Evolutionary conservation across 305 asterid species (phyloP), one percentile per base, ranked within the genome.

Genomic region (Fraxinus nigra): DNA sequence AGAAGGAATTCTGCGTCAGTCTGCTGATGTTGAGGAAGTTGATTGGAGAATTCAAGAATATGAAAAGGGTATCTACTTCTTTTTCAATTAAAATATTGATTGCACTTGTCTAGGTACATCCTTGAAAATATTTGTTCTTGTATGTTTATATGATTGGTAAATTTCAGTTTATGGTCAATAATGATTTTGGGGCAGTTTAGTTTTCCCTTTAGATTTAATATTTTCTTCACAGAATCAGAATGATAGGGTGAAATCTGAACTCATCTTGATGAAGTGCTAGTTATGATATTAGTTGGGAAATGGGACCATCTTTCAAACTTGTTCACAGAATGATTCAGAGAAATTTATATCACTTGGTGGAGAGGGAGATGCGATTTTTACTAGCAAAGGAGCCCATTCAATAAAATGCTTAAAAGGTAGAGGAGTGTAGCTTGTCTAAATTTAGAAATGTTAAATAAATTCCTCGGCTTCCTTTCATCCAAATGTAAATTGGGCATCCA

Each of bases 11-110:
- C 87, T 97, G 86, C 89, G 99, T 79, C 97, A 91, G 85, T 82
- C 98, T 77, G 99, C 99, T 56, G 99, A 97, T 78, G 98, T 97
- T 78, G 99, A 94, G 87, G 99, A 97, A 92, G 99, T 97, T 75
- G 92, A 90, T 11, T 87, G 82, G 78, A 89, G 99, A 91, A 95
- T 97, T 89, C 92, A 91, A 72, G 97, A 92, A 81, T 97, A 94
- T 78, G 99, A 95, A 87, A 94, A 91, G 92, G 99, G 99, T 97
- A 76, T 78, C 28, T 81, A 78, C 40, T 63, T 73, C 59, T 56
- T 37, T 72, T 74, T 85, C 82, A 35, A 77, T 75, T 72, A 72
- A 70, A 14, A 33, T 72, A 34, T 34, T 16, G 38, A 67, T 67
- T 67, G 13, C 46, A 72, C 76, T 72, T n/a, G 20, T 67, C 74